Percentiles rank a stretch among this genome's conserved stretches.
phyloP scores from a whole-genome alignment of 495 filamentous ascomycete species.

The Aspergillus carlsbadensis region DNA sequence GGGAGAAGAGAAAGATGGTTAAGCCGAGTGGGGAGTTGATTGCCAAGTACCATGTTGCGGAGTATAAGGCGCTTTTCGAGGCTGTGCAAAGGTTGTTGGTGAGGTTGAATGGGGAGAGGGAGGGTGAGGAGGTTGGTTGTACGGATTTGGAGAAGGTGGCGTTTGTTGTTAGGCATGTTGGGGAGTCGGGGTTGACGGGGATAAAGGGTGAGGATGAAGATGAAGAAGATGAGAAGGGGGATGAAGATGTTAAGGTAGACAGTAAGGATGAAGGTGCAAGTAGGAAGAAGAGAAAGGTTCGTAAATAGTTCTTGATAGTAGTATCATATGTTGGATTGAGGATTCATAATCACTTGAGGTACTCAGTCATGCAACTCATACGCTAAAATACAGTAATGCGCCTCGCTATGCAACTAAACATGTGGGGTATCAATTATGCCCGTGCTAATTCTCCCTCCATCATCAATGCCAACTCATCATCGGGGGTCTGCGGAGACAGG shows the following conservation, averaged over 20 bases:
- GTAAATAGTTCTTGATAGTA: too few species aligned
- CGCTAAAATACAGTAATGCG: background rate
- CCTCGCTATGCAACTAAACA: slow-evolving; percentile 7
- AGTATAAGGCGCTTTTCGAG: slow-evolving; percentile 57
- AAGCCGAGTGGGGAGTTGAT: slow-evolving; percentile 42
- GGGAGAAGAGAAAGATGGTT: slow-evolving; percentile 30
- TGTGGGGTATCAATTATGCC: slow-evolving; percentile 8
- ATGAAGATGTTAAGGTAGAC: background rate
- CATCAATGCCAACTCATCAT: slow-evolving; percentile 24
- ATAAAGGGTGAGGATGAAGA: background rate
- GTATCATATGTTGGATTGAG: too few species aligned
- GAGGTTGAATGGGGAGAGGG: slow-evolving; percentile 37
- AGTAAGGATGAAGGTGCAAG: background rate
- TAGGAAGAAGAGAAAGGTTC: background rate
- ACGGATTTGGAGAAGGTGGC: slow-evolving; percentile 68
- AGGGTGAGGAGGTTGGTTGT: slow-evolving; percentile 38
- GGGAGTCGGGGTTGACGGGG: slow-evolving; percentile 23
- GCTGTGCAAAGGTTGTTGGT: slow-evolving; percentile 42
- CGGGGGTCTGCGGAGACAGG: background rate
- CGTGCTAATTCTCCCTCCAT: slow-evolving; percentile 29
- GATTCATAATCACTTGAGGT: too few species aligned
- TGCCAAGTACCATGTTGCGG: slow-evolving; percentile 64
- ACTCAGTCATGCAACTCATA: background rate
- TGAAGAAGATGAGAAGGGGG: background rate
- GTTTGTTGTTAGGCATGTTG: slow-evolving; percentile 51